Conservation (phyloP, 2,329 filamentous ascomycete species). For the Fonsecaea nubica region DNA sequence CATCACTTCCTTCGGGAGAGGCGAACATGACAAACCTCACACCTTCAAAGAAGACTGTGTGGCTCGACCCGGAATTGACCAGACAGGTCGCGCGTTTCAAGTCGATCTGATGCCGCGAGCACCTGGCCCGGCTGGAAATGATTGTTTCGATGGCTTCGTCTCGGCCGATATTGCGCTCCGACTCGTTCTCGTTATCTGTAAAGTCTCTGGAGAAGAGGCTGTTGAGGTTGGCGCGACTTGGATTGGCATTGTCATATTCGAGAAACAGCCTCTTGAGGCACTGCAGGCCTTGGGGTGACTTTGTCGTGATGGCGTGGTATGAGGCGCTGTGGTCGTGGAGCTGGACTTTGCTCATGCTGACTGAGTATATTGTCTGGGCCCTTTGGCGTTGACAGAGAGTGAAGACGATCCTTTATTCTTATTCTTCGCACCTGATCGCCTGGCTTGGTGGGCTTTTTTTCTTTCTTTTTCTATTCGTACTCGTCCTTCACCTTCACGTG, state of each 20-base stretch:
- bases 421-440: too few species aligned
- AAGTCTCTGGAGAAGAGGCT: conserved; percentile 24
- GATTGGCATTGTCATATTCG: conserved; percentile 25
- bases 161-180: conserved; percentile 25
- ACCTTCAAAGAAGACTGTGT: conserved; percentile 30
- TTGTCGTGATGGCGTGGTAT: conserved; percentile 30
- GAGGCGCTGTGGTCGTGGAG: conserved; percentile 26
- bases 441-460: too few species aligned
- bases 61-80: conserved; percentile 18
- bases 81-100: conserved; percentile 30
- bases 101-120: conserved; percentile 27
- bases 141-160: conserved; percentile 28
- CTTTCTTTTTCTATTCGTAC: too few species aligned
- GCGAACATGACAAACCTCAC: conserved; percentile 28
- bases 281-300: conserved; percentile 30
- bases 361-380: too few species aligned
- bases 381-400: too few species aligned
- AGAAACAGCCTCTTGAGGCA: conserved; percentile 28
- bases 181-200: conserved; percentile 31
- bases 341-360: conserved; percentile 26
- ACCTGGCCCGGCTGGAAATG: conserved; percentile 19
- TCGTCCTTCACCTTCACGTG: too few species aligned
- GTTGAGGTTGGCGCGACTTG: conserved; percentile 17
- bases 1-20: background rate
- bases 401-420: too few species aligned